A percentile compares a stretch with the other conserved stretches of the same genome.
Conservation (phyloP, 257 asterid genomes). For the Plectranthus barbatus region DNA sequence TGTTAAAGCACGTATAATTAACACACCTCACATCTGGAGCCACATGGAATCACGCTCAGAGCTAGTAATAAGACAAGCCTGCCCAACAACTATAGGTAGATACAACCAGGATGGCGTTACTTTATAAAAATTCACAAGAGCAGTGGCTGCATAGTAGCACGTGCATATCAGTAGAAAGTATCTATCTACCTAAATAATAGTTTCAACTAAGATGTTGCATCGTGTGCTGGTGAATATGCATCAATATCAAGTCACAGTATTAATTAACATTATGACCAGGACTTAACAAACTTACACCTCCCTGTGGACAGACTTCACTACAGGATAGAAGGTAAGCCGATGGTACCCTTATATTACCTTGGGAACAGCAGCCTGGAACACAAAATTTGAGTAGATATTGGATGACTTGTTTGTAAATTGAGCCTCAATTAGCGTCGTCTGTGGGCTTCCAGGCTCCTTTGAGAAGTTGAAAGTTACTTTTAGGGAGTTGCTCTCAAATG, state of each 20-base stretch:
- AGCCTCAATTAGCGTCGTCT: slow-evolving; percentile 61
- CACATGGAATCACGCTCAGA: too few relatives aligned
- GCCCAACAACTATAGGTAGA: background rate
- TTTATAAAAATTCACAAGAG: background rate
- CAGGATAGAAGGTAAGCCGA: background rate
- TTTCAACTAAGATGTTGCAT: background rate
- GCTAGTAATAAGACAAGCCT: background rate
- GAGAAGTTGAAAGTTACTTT: slow-evolving; percentile 67
- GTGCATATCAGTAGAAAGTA: background rate
- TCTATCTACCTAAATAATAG: background rate
- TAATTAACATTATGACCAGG: background rate
- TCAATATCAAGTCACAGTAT: too few relatives aligned
- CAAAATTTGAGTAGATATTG: slow-evolving; percentile 47
- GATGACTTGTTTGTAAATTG: slow-evolving; percentile 61
- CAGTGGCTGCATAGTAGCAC: background rate
- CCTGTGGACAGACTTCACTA: background rate
- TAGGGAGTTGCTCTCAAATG: slow-evolving; percentile 71
- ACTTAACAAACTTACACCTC: background rate
- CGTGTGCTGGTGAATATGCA: background rate
- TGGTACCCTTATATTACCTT: slow-evolving; percentile 42
- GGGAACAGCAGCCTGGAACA: slow-evolving; percentile 91
- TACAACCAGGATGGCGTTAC: background rate
- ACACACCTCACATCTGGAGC: too few relatives aligned
- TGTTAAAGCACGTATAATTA: background rate
- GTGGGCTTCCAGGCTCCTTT: slow-evolving; percentile 63